phyloP scores from a whole-genome alignment of 1,284 basidiomycete genomes.

The Sphaerobolus stellatus region DNA sequence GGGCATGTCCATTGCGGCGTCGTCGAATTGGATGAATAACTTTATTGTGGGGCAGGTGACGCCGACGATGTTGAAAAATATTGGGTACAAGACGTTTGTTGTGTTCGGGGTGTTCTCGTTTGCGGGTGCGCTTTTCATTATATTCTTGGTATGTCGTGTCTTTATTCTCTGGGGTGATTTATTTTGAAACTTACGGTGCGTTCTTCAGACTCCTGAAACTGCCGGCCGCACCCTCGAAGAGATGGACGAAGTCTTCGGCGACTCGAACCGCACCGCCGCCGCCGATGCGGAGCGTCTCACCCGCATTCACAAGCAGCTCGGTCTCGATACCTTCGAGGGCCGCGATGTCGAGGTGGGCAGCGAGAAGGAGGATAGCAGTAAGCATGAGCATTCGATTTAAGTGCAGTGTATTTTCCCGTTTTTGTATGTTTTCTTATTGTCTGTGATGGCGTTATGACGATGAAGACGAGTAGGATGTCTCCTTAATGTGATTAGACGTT shows the following conservation, averaged over 20 bases:
- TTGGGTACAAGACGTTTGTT: slow-evolving; percentile 65
- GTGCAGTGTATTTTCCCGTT: too few species aligned
- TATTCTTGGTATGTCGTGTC: slow-evolving; percentile 51
- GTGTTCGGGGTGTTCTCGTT: slow-evolving; percentile 70
- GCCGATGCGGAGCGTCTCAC: slow-evolving; percentile 55
- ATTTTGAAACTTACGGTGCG: slow-evolving; percentile 3
- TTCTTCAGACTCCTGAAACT: slow-evolving; percentile 58
- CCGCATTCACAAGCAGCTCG: slow-evolving; percentile 58
- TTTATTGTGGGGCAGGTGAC: slow-evolving; percentile 64
- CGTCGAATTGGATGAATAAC: slow-evolving; percentile 78
- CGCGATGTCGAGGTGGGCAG: slow-evolving; percentile 18
- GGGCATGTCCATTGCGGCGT: slow-evolving; percentile 66
- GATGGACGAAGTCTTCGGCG: slow-evolving; percentile 69
- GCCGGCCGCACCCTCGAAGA: slow-evolving; percentile 68
- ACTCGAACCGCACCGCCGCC: slow-evolving; percentile 47
- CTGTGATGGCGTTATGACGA: too few species aligned
- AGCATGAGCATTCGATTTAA: too few species aligned
- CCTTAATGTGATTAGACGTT: too few species aligned
- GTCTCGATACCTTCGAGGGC: slow-evolving; percentile 37
- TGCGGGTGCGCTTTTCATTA: slow-evolving; percentile 60
- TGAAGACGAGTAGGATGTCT: too few species aligned
- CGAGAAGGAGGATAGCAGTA: slow-evolving; percentile 7
- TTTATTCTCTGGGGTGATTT: background rate
- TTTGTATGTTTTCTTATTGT: too few species aligned
- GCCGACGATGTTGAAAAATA: slow-evolving; percentile 57